Evolutionary conservation across 352 stramenopile genomes (phyloP).

Genomic region (Pythium dissotocum): DNA sequence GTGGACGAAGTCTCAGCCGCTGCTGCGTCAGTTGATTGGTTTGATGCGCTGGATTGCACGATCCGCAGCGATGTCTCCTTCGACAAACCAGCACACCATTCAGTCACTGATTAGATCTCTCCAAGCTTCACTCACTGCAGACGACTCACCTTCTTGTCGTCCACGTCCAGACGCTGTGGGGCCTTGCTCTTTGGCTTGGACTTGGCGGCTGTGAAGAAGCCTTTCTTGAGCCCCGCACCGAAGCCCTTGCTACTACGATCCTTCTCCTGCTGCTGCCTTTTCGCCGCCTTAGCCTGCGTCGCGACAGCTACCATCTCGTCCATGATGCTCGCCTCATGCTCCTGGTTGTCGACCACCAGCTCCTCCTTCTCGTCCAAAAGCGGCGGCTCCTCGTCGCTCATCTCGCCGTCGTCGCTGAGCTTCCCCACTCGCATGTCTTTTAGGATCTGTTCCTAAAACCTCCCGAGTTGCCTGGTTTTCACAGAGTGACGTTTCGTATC

Average conservation of each 20-base stretch:
- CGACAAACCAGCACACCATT: constrained; percentile 20
- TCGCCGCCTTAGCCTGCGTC: constrained; percentile 54
- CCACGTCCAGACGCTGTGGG: constrained; percentile 11
- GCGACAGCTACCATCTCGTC: constrained; percentile 69
- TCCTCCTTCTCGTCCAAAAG: constrained; percentile 30
- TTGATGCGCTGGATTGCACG: constrained; percentile 25
- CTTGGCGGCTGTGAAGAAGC: constrained; percentile 47
- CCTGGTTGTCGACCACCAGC: constrained; percentile 33
- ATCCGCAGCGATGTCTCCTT: constrained; percentile 43
- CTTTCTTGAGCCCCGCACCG: constrained; percentile 67
- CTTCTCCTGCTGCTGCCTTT: constrained; percentile 43
- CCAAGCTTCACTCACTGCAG: not conserved
- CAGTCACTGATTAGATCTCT: not conserved
- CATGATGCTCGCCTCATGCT: constrained; percentile 55
- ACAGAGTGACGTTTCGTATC: constrained; percentile 9
- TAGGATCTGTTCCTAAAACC: too few species aligned
- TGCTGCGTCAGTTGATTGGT: constrained; percentile 17
- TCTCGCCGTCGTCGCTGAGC: not conserved
- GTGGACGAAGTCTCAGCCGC: constrained; percentile 8
- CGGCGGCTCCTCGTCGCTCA: constrained; percentile 52
- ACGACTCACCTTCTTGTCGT: constrained; percentile 4
- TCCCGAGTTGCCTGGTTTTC: too few species aligned
- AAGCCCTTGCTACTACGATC: constrained; percentile 52
- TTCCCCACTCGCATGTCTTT: not conserved
- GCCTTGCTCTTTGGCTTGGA: constrained; percentile 2